Percentiles rank a stretch among this genome's conserved stretches.
phyloP scores from a whole-genome alignment of 179 eudicot species.

The Corrigiola litoralis region DNA sequence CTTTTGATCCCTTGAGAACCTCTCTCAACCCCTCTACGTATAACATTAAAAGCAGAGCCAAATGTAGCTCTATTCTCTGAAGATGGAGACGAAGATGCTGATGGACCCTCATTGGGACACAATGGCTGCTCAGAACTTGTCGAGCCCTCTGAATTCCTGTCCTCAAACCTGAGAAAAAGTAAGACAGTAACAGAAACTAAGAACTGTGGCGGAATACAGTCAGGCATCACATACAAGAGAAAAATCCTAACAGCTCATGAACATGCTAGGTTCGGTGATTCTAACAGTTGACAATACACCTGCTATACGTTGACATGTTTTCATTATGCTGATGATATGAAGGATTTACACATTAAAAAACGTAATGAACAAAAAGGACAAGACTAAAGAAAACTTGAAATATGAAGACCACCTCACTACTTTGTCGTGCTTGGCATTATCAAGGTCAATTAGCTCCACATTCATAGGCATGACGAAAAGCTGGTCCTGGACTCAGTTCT shows the following conservation, averaged over 20 bases:
- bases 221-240: neutral
- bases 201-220: neutral
- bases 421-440: conserved; percentile 13
- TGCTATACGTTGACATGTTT: neutral
- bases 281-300: neutral
- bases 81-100: neutral
- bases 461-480: conserved; percentile 6
- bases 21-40: conserved; percentile 32
- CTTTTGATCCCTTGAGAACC: conserved; percentile 30
- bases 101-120: conserved; percentile 1
- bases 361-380: neutral
- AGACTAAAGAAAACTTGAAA: neutral
- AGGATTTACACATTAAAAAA: neutral
- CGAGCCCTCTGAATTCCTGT: conserved; percentile 33
- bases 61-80: conserved; percentile 7
- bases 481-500: conserved; percentile 1
- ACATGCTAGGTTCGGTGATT: neutral
- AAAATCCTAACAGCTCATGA: neutral
- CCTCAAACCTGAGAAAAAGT: conserved; percentile 41
- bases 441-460: conserved; percentile 10
- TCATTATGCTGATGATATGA: neutral
- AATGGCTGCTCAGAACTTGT: conserved; percentile 23
- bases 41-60: conserved; percentile 20
- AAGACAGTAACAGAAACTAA: neutral
- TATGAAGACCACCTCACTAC: conserved; percentile 22